These are phyloP conservation scores for Ophiostoma montium DNA, from an alignment of 2,329 filamentous ascomycete genomes.

Conservation along the genomic window DNA sequence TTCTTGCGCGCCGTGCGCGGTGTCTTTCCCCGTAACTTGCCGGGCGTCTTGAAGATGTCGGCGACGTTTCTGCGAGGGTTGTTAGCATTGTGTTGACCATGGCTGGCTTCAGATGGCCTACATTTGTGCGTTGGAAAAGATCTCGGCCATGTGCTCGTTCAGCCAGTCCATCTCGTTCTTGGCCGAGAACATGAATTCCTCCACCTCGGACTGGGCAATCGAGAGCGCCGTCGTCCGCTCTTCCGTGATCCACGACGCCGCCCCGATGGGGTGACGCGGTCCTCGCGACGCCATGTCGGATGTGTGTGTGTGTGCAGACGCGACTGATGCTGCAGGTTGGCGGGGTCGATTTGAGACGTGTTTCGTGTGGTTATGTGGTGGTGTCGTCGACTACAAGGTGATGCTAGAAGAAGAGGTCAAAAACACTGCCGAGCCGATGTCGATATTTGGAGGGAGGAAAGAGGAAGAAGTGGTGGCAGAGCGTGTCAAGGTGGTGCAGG, in stretches of 20 bases:
- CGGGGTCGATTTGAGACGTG: too few relatives aligned
- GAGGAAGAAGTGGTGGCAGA: neutral
- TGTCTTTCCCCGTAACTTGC: slow-evolving; percentile 69
- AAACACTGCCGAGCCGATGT: too few relatives aligned
- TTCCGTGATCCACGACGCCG: slow-evolving; percentile 68
- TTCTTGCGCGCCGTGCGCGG: slow-evolving; percentile 55
- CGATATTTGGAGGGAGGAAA: too few relatives aligned
- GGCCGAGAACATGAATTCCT: slow-evolving; percentile 86
- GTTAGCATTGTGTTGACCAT: neutral
- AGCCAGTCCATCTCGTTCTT: slow-evolving; percentile 95
- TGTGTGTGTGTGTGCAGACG: neutral
- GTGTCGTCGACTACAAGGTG: neutral
- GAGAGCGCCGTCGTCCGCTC: slow-evolving; percentile 68
- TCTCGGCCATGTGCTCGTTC: slow-evolving; percentile 94
- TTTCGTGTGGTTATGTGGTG: neutral
- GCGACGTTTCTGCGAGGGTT: slow-evolving; percentile 56
- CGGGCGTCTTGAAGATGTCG: slow-evolving; percentile 91
- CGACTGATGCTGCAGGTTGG: too few relatives aligned
- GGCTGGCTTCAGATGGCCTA: slow-evolving; percentile 23
- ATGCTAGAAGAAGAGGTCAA: neutral
- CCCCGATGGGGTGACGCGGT: slow-evolving; percentile 59
- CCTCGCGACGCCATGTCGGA: slow-evolving; percentile 30
- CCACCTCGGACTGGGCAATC: slow-evolving; percentile 67
- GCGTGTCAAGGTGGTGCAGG: neutral
- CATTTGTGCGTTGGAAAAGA: slow-evolving; percentile 79